Base-by-base conservation (phyloP, 139 green algal species). In the Axilococcus clingmanii region DNA sequence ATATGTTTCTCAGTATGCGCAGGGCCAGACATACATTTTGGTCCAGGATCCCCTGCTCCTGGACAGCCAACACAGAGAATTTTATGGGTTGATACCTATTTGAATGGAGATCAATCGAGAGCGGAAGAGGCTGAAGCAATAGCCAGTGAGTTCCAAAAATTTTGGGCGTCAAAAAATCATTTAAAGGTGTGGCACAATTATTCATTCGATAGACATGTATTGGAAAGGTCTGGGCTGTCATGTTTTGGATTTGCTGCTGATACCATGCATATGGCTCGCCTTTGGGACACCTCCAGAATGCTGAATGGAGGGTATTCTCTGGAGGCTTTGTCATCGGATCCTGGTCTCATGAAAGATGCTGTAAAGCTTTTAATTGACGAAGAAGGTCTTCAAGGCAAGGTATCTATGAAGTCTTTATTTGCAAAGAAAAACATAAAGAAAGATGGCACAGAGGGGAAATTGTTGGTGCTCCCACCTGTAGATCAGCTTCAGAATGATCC, bases 171-270 rank as follows among this genome's bases (percentile, higher is more conserved):
- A 32, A 15, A 29, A 1, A 32, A 28, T 29, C 66, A 82, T 38
- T 68, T 74, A 33, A 95, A 96, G 72, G 82, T 95, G 31, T 98
- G 91, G 91, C 91, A 98, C 79, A 98, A 98, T 71, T 98, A 97
- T 69, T 76, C 77, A 28, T 98, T 98, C 54, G 91, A 98, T 69
- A 79, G 88, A 2, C 91, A 97, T 68, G 85, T 97, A 29, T 61
- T 98, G 62, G 63, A 76, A 48, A 55, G 50, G 59, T 53, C 43
- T n/a, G 48, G 44, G 9, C 35, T 86, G 23, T 23, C 52, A 24
- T 49, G 72, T 35, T 40, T 23, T 7, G 91, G 89, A 32, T 95
- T 97, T 65, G 65, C 23, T 22, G 91, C 62, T 2, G 91, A 98
- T 76, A 98, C 91, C 1, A 86, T 98, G 76, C 91, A 98, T 81